Evolutionary conservation across 768 basidiomycete species (phyloP), one percentile per base, ranked within the genome.

Genomic region (Suillus tomentosus): DNA sequence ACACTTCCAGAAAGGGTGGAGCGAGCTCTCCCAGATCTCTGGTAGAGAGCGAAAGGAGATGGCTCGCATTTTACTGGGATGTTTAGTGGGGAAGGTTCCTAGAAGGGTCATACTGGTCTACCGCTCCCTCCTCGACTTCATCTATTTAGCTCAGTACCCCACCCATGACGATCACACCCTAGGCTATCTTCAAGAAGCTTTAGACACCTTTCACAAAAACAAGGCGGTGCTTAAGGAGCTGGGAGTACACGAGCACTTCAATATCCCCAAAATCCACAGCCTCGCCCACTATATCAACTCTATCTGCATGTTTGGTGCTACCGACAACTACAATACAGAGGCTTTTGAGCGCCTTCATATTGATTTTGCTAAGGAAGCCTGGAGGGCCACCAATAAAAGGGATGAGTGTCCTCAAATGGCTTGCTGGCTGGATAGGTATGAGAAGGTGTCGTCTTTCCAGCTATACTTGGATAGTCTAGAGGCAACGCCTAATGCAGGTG

Each of bases 261-360:
- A 69, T n/a, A 63, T 68, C 0, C 57, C 59, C 1, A 69, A 69
- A 43, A 27, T 66, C 0, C 68, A 69, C 51, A 40, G 40, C 40
- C 40, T 55, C 39, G 1, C 22, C 14, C 68, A 69, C 40, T 68
- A 69, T 43, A 6, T 37, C 1, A 19, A 58, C 6, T 63, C 50
- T 13, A 68, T 66, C 15, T 5, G 66, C 24, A 43, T 61, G 3
- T 72, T 71, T 54, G 82, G 82, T 3, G 73, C 78, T 0, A 70
- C 74, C 0, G 79, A 82, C 59, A 78, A 78, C 62, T 80, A 71
- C 68, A 78, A 79, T 61, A 82, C 79, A 0, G 72, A 72, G 51
- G 54, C 60, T 0, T 65, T 65, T n/a, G 69, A 72, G 19, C 60
- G 61, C 10, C 47, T 27, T 27, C 27, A 27, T 3, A 82, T 82